Percentiles rank a stretch among this genome's conserved stretches.
Evolutionary conservation across 1,139 yeast species (phyloP).

Genomic region (Arxiozyma telluris): DNA sequence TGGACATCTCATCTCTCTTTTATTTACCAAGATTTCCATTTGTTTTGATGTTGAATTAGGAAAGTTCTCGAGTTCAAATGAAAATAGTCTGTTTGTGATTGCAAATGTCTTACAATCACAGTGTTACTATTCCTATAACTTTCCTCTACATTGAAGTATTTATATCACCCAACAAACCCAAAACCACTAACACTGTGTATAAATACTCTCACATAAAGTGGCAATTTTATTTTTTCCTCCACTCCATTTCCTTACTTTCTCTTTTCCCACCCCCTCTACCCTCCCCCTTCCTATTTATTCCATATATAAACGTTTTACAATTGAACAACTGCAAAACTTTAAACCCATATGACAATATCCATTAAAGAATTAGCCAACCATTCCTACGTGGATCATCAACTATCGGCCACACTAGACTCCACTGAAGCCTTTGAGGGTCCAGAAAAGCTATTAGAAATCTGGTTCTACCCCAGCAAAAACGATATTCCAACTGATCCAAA

Average conservation of each 20-base stretch:
- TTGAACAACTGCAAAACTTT: too few relatives aligned
- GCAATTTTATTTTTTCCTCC: background rate
- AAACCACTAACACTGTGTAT: background rate
- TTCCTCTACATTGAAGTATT: too few relatives aligned
- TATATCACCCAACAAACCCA: background rate
- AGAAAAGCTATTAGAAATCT: conserved; percentile 81
- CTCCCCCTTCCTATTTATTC: background rate
- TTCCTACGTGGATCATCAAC: conserved; percentile 62
- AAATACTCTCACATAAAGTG: background rate
- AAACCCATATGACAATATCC: conserved; percentile 21
- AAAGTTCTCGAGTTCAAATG: too few relatives aligned
- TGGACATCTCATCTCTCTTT: too few relatives aligned
- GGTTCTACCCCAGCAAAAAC: conserved; percentile 57
- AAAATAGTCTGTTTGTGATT: too few relatives aligned
- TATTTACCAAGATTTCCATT: too few relatives aligned
- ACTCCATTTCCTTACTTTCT: too few relatives aligned
- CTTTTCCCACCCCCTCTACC: too few relatives aligned
- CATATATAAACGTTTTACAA: too few relatives aligned
- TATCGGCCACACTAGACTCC: conserved; percentile 76
- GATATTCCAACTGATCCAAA: conserved; percentile 29
- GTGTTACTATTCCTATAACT: too few relatives aligned
- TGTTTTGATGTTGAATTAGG: too few relatives aligned
- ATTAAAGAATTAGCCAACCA: conserved; percentile 31
- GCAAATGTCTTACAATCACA: too few relatives aligned
- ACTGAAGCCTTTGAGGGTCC: conserved; percentile 95